Evolutionary conservation across 2,329 filamentous ascomycete species (phyloP).

Genomic region (Fusarium miscanthi): DNA sequence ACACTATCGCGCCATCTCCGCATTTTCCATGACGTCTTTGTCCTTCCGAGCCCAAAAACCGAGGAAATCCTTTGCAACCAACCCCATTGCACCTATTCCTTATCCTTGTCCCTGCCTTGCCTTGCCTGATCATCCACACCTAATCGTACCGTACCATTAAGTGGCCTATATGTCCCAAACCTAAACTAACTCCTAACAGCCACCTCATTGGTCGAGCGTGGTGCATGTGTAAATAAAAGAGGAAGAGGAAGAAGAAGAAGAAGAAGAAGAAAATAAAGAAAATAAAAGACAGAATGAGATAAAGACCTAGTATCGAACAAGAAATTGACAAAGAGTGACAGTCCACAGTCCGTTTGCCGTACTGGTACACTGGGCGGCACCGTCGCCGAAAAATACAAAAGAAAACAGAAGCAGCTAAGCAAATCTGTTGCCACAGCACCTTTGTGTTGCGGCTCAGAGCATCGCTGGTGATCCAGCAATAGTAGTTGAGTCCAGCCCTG

Average conservation of each 20-base stretch:
- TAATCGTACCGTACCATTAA: slow-evolving; percentile 33
- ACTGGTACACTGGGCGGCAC: slow-evolving; percentile 28
- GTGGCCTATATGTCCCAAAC: slow-evolving; percentile 34
- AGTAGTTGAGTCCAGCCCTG: slow-evolving; percentile 11
- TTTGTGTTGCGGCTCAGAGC: slow-evolving; percentile 17
- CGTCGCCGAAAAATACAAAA: slow-evolving; percentile 18
- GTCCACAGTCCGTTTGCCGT: slow-evolving; percentile 24
- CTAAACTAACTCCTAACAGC: slow-evolving; percentile 31
- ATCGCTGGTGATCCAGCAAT: slow-evolving; percentile 13
- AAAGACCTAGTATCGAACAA: slow-evolving; percentile 17
- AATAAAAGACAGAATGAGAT: not conserved
- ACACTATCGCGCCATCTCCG: slow-evolving; percentile 32
- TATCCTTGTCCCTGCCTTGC: not conserved
- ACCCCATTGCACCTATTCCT: slow-evolving; percentile 18
- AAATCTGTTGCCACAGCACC: slow-evolving; percentile 39
- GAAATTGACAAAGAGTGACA: slow-evolving; percentile 19
- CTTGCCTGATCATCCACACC: not conserved
- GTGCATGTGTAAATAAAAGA: slow-evolving; percentile 11
- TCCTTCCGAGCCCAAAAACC: slow-evolving; percentile 20
- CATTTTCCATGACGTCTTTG: slow-evolving; percentile 8
- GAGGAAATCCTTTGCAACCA: slow-evolving; percentile 8
- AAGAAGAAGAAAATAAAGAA: not conserved
- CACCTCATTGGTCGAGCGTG: slow-evolving; percentile 8
- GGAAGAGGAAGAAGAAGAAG: not conserved
- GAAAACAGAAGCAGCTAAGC: slow-evolving; percentile 11